These are phyloP conservation scores for Anastatica hierochuntica DNA, from an alignment of 345 rosid genomes.

Conservation along the genomic window DNA sequence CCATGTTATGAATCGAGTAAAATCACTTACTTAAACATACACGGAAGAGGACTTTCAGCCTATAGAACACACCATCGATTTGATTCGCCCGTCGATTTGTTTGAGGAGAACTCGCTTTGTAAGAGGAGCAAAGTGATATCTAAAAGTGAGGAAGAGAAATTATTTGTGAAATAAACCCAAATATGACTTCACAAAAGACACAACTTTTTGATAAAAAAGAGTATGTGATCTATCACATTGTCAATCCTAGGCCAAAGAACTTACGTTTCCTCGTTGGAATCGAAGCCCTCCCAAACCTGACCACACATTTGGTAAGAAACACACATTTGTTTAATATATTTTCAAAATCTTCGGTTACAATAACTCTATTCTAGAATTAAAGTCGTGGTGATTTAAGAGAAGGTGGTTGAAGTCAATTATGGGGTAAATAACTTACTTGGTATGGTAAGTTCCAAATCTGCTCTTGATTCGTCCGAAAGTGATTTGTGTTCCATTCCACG, in stretches of 20 bases:
- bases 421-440: not conserved
- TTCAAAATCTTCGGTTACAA: not conserved
- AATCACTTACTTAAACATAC: not conserved
- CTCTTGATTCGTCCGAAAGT: not conserved
- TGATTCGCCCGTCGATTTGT: too few species aligned
- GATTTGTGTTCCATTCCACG: not conserved
- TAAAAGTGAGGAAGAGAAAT: too few species aligned
- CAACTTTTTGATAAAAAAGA: too few species aligned
- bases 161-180: too few species aligned
- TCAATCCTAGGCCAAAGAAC: too few species aligned
- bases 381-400: not conserved
- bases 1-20: too few species aligned
- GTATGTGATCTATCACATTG: too few species aligned
- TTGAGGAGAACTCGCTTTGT: too few species aligned
- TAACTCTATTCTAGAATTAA: not conserved
- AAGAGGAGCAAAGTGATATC: not conserved
- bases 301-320: not conserved
- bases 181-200: too few species aligned
- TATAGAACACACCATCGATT: not conserved
- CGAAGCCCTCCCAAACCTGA: too few species aligned
- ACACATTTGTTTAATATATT: not conserved
- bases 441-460: not conserved
- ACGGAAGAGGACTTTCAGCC: not conserved
- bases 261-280: too few species aligned
- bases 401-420: not conserved